Conservation (phyloP, 2,329 filamentous ascomycete genomes). For the Aspergillus jensenii region DNA sequence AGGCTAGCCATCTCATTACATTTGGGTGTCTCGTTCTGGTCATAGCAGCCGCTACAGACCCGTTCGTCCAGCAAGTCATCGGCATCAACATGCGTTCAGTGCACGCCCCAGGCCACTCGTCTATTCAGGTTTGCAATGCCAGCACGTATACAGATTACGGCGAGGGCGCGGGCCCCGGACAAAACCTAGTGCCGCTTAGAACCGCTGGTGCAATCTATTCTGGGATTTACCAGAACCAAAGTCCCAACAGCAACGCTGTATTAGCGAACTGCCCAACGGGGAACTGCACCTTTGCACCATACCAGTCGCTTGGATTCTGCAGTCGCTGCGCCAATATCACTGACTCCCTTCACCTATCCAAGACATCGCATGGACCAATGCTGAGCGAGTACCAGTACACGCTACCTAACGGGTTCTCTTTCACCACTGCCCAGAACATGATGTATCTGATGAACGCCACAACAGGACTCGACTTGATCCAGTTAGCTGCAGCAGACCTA, state of each 20-base stretch:
- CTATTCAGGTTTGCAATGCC: background rate
- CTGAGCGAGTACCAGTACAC: background rate
- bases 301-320: background rate
- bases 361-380: background rate
- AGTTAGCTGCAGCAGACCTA: background rate
- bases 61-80: background rate
- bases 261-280: background rate
- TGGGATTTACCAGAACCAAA: background rate
- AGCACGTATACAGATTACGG: background rate
- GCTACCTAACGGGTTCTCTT: background rate
- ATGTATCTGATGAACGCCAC: background rate
- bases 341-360: background rate
- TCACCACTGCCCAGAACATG: background rate
- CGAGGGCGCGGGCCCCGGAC: background rate
- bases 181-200: background rate
- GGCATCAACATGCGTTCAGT: background rate
- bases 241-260: background rate
- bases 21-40: background rate
- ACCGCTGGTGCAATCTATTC: background rate
- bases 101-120: background rate
- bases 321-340: background rate
- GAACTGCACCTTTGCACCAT: background rate
- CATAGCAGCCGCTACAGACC: background rate
- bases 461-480: background rate
- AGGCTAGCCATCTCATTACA: background rate